phyloP scores from a whole-genome alignment of 1,139 yeast genomes.

The Yamadazyma songkhlaensis region DNA sequence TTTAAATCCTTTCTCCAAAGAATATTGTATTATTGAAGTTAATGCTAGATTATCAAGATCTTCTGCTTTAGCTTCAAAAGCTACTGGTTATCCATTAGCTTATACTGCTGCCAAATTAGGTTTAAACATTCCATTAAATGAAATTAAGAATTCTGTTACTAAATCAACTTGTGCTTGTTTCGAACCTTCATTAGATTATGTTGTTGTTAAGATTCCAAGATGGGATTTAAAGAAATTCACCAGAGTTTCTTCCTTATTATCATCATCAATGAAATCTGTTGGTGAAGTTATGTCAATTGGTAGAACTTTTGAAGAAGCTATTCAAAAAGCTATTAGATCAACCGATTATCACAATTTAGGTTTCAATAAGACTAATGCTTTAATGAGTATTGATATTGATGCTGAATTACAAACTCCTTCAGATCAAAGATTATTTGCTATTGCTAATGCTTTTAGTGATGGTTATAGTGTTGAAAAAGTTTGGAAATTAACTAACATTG shows the following conservation, averaged over 20 bases:
- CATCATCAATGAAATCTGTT: conserved; percentile 96
- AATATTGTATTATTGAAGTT: conserved; percentile 96
- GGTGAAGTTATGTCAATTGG: conserved; percentile 99
- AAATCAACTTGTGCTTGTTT: conserved; percentile 95
- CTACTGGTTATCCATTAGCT: conserved; percentile 98
- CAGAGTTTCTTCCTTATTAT: conserved; percentile 82
- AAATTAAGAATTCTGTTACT: conserved; percentile 91
- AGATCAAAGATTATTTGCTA: conserved; percentile 93
- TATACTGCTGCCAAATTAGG: conserved; percentile 98
- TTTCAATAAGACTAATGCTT: conserved; percentile 82
- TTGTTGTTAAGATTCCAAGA: conserved; percentile 97
- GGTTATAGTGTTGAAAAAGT: conserved; percentile 92
- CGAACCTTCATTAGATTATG: conserved; percentile 96
- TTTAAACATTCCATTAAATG: conserved; percentile 87
- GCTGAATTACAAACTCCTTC: conserved; percentile 91
- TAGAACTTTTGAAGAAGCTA: conserved; percentile 96
- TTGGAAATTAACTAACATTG: conserved; percentile 90
- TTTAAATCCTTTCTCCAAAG: conserved; percentile 88
- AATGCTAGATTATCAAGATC: conserved; percentile 98
- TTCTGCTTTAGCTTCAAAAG: conserved; percentile 97
- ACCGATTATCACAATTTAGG: conserved; percentile 95
- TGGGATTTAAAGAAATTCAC: conserved; percentile 98
- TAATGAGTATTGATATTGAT: conserved; percentile 88
- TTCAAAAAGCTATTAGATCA: conserved; percentile 96
- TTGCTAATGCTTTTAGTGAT: conserved; percentile 85